Evolutionary conservation across 139 green algal species (phyloP), one percentile per base, ranked within the genome.

Genomic region (Chlamydomonas schloesseri): DNA sequence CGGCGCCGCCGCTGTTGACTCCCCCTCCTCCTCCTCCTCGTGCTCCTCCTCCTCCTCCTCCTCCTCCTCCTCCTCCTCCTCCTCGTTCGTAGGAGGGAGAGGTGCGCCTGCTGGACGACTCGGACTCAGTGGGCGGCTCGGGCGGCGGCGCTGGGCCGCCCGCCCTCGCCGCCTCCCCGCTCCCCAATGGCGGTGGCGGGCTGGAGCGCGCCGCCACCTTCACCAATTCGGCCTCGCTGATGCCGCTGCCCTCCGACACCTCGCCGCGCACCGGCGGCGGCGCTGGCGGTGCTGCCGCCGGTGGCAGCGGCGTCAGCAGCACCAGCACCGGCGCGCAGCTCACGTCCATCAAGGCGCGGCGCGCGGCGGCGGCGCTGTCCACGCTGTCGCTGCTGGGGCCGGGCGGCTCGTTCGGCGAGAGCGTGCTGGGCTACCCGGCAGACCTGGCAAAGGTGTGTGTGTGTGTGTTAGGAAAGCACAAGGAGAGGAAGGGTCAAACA

Each of bases 31-130:
- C n/a, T n/a, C n/a, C n/a, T n/a, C n/a, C n/a, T n/a, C n/a, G n/a
- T n/a, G n/a, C n/a, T n/a, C n/a, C n/a, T n/a, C n/a, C n/a, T n/a
- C n/a, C n/a, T n/a, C n/a, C n/a, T n/a, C n/a, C n/a, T n/a, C n/a
- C n/a, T n/a, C n/a, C n/a, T n/a, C n/a, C n/a, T n/a, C n/a, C n/a
- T n/a, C n/a, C n/a, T n/a, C n/a, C n/a, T n/a, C n/a, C n/a, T n/a
- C n/a, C n/a, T n/a, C n/a, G n/a, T n/a, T 14, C 42, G 8, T 47
- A 85, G 79, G 79, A 85, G 47, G 79, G 79, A 23, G 79, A 85
- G 47, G 31, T 85, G 23, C 46, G 79, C 21, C 79, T 85, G 1
- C 6, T 85, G 18, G 79, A 85, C n/a, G 79, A 85, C 15, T 50
- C 79, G 9, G 79, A 85, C n/a, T n/a, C n/a, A 21, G 24, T 10